A percentile compares a stretch with the other conserved stretches of the same genome.
Conservation (phyloP, 2,329 filamentous ascomycete genomes). For the Helotiales sp. region DNA sequence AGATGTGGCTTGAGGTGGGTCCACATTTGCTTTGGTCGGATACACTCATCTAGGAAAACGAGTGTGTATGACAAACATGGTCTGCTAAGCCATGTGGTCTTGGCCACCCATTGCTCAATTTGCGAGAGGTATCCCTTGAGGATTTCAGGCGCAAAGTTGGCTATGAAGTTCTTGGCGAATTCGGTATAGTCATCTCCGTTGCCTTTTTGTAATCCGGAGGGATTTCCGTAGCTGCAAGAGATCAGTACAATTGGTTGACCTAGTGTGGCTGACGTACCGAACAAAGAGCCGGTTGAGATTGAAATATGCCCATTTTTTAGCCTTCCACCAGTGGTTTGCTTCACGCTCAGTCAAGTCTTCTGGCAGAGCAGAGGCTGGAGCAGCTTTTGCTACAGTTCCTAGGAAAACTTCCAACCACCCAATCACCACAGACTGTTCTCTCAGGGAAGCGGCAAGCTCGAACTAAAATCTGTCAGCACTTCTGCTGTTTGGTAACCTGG, state of each 20-base stretch:
- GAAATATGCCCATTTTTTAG: conserved; percentile 99
- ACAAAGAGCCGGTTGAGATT: conserved; percentile 96
- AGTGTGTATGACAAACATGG: conserved; percentile 92
- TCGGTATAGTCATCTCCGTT: conserved; percentile 78
- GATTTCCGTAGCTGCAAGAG: conserved; percentile 80
- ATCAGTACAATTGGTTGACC: conserved; percentile 22
- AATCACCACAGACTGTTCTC: conserved; percentile 82
- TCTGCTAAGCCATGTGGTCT: conserved; percentile 92
- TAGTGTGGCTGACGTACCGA: conserved; percentile 59
- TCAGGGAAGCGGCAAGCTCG: conserved; percentile 79
- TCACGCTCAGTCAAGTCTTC: conserved; percentile 86
- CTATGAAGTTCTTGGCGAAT: conserved; percentile 89
- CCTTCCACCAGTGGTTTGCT: conserved; percentile 98
- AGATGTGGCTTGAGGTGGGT: conserved; percentile 90
- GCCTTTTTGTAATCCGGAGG: conserved; percentile 71
- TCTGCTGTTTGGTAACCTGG: conserved; percentile 20
- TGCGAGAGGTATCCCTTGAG: conserved; percentile 92
- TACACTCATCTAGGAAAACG: conserved; percentile 94
- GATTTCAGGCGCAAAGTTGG: conserved; percentile 92
- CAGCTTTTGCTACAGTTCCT: conserved; percentile 82
- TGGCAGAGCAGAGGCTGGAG: conserved; percentile 77
- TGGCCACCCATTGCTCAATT: conserved; percentile 97
- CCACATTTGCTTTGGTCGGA: conserved; percentile 98
- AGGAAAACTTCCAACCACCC: conserved; percentile 97
- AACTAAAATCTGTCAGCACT: conserved; percentile 62